These are phyloP conservation scores for Thermothielavioides terrestris DNA, from an alignment of 495 filamentous ascomycete genomes.

Conservation along the genomic window DNA sequence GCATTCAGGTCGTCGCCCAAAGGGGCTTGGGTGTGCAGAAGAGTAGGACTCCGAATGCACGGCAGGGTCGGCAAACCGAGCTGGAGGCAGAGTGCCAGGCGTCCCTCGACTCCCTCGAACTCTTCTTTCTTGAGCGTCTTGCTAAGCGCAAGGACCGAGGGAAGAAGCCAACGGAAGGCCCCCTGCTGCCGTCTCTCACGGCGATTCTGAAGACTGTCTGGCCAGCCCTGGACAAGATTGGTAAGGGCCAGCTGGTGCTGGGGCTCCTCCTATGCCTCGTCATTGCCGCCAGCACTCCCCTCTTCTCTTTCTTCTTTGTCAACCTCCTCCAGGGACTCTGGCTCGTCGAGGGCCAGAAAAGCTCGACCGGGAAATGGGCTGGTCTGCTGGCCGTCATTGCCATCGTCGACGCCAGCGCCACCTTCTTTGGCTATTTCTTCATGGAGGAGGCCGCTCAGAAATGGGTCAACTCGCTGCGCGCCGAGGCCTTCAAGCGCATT, in stretches of 20 bases:
- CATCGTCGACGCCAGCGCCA: slow-evolving; percentile 52
- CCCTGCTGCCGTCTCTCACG: slow-evolving; percentile 33
- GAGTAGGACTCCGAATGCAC: slow-evolving; percentile 9
- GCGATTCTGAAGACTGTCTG: slow-evolving; percentile 66
- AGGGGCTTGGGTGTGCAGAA: slow-evolving; percentile 15
- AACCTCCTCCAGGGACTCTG: slow-evolving; percentile 66
- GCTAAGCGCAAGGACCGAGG: slow-evolving; percentile 15
- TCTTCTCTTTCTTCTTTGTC: slow-evolving; percentile 71
- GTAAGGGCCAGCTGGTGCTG: slow-evolving; percentile 48
- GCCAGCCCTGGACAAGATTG: slow-evolving; percentile 48
- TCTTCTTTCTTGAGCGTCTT: slow-evolving; percentile 23
- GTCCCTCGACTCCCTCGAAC: slow-evolving; percentile 20
- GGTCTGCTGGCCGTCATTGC: slow-evolving; percentile 61
- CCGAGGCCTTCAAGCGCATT: slow-evolving; percentile 58
- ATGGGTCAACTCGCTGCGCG: slow-evolving; percentile 70
- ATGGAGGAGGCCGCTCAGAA: slow-evolving; percentile 63
- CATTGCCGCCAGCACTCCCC: slow-evolving; percentile 62
- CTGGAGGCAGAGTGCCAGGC: background rate
- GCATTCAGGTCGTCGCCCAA: slow-evolving; percentile 15
- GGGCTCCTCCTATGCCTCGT: slow-evolving; percentile 54
- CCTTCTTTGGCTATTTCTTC: slow-evolving; percentile 58
- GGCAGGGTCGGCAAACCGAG: background rate
- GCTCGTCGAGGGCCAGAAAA: slow-evolving; percentile 31
- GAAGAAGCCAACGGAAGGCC: background rate
- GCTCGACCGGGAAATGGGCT: slow-evolving; percentile 48